Conservation (phyloP, 2,329 filamentous ascomycete genomes). For the Stenocarpella maydis region DNA sequence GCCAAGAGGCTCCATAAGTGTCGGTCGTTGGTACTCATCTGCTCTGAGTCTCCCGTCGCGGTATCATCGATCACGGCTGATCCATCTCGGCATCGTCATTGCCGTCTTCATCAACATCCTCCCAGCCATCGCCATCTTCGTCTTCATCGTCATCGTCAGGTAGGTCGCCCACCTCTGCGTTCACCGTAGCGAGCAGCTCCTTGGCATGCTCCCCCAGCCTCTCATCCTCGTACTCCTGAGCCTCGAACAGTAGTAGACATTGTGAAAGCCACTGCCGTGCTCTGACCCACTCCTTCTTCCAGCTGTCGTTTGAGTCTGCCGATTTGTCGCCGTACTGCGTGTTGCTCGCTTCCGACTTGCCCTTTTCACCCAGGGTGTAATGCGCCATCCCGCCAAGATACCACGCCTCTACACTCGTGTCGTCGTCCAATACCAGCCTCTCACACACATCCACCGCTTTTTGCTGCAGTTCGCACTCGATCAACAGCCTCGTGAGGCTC, state of each 20-base stretch:
- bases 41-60: neutral
- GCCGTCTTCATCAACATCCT: constrained; percentile 58
- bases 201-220: constrained; percentile 77
- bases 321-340: constrained; percentile 40
- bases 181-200: constrained; percentile 73
- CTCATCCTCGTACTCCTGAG: constrained; percentile 87
- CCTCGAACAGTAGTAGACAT: constrained; percentile 79
- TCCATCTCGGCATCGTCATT: constrained; percentile 63
- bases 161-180: constrained; percentile 69
- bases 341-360: constrained; percentile 53
- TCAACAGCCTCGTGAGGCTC: constrained; percentile 82
- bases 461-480: constrained; percentile 88
- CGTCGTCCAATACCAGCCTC: constrained; percentile 85
- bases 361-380: constrained; percentile 78
- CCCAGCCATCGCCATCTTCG: constrained; percentile 57
- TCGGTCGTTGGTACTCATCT: neutral
- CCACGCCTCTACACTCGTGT: constrained; percentile 94
- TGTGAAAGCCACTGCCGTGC: constrained; percentile 85
- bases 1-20: neutral
- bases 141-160: constrained; percentile 58
- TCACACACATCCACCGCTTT: constrained; percentile 88
- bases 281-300: constrained; percentile 72
- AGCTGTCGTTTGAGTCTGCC: constrained; percentile 52
- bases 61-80: constrained; percentile 43
- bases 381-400: constrained; percentile 96